Evolutionary conservation across 768 basidiomycete species (phyloP).

Genomic region (Mycena metata): DNA sequence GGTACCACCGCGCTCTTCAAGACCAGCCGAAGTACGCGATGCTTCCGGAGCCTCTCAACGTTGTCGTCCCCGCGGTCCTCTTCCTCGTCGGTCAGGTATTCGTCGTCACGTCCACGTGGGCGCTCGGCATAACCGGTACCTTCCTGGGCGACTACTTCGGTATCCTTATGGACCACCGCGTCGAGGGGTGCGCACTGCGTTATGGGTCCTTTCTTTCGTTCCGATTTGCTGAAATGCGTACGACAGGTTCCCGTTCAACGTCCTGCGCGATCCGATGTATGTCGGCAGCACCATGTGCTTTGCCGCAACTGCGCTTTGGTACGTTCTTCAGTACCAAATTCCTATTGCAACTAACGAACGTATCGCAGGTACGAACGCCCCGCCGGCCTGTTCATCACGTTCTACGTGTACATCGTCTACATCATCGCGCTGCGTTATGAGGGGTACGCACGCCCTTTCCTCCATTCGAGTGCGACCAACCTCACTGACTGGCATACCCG

Average conservation of each 20-base stretch:
- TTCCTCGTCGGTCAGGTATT: constrained; percentile 85
- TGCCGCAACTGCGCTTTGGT: constrained; percentile 89
- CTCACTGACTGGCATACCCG: constrained; percentile 19
- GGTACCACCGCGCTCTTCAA: constrained; percentile 80
- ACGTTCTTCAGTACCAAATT: too few species aligned
- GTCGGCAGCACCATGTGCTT: constrained; percentile 95
- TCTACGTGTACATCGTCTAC: constrained; percentile 89
- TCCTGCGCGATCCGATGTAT: constrained; percentile 96
- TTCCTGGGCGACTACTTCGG: constrained; percentile 92
- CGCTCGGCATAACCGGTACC: constrained; percentile 93
- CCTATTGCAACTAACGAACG: constrained; percentile 7
- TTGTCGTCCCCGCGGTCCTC: constrained; percentile 68
- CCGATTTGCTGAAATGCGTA: not conserved
- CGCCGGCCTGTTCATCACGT: constrained; percentile 83
- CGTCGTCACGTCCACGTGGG: constrained; percentile 90
- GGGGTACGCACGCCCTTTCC: constrained; percentile 69
- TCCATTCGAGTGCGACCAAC: not conserved
- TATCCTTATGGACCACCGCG: constrained; percentile 87
- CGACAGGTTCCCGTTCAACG: constrained; percentile 90
- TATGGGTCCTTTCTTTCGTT: too few species aligned
- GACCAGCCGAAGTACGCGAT: constrained; percentile 81
- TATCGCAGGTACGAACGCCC: constrained; percentile 83
- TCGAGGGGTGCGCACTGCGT: constrained; percentile 85
- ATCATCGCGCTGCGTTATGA: constrained; percentile 88
- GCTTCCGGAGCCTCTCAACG: constrained; percentile 76